These are phyloP conservation scores for Cryptosporidium ubiquitum DNA, from an alignment of 169 alveolate species.

Conservation along the genomic window DNA sequence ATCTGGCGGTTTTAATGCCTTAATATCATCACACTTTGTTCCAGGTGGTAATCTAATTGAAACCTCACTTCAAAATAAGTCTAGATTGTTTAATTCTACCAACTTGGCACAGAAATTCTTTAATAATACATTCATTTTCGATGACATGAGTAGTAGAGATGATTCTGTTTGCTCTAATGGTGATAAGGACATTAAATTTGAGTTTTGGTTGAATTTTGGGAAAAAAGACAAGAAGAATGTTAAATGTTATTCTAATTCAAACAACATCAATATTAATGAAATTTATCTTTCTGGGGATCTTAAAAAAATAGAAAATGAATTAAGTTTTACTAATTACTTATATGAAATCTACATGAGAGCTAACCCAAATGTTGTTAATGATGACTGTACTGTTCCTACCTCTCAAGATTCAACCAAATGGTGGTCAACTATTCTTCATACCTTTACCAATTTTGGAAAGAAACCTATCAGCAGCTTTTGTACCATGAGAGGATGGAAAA, in stretches of 20 bases:
- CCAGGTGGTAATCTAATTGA: constrained; percentile 47
- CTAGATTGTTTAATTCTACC: neutral
- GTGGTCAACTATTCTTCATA: constrained; percentile 57
- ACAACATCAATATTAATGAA: neutral
- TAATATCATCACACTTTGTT: constrained; percentile 20
- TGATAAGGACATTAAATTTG: constrained; percentile 50
- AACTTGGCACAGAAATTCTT: neutral
- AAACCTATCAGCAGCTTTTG: constrained; percentile 54
- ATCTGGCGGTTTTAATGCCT: constrained; percentile 66
- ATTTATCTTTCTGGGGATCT: constrained; percentile 2
- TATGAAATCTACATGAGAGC: constrained; percentile 47
- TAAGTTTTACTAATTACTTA: constrained; percentile 37
- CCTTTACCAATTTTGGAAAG: constrained; percentile 59
- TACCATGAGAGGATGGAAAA: constrained; percentile 54
- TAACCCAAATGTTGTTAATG: constrained; percentile 21
- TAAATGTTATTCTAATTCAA: constrained; percentile 34
- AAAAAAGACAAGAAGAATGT: neutral
- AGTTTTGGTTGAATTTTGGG: constrained; percentile 34
- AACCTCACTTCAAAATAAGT: neutral
- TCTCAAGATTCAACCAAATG: constrained; percentile 64
- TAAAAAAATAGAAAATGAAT: constrained; percentile 33
- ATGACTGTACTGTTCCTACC: constrained; percentile 44
- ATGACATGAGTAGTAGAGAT: constrained; percentile 34
- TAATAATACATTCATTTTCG: neutral
- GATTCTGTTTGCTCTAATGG: constrained; percentile 18